Conservation (phyloP, 2,329 filamentous ascomycete genomes). For the Teratosphaeriaceae sp. region DNA sequence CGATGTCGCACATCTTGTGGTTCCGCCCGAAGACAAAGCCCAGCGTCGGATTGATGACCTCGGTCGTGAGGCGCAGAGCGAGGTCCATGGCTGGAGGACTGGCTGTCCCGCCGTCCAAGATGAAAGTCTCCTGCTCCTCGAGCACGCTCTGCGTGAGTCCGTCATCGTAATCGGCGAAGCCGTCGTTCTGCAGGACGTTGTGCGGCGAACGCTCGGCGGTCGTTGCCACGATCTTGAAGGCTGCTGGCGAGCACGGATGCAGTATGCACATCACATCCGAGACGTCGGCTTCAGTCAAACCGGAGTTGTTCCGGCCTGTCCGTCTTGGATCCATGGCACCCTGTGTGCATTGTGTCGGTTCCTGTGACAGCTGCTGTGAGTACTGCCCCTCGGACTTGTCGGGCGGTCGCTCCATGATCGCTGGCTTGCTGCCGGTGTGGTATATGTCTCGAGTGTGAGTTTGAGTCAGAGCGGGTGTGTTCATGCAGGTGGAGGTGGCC, state of each 20-base stretch:
- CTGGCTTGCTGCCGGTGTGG: not conserved
- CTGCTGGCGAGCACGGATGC: constrained; percentile 67
- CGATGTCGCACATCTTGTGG: constrained; percentile 60
- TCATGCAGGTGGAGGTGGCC: not conserved
- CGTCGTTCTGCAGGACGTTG: constrained; percentile 51
- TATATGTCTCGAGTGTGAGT: not conserved
- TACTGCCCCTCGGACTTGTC: not conserved
- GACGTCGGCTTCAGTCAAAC: constrained; percentile 73
- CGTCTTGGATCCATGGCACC: constrained; percentile 74
- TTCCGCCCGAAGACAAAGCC: constrained; percentile 90
- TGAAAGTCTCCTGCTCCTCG: constrained; percentile 26
- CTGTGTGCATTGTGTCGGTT: constrained; percentile 55
- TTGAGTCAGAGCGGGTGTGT: not conserved
- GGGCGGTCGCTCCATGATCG: not conserved
- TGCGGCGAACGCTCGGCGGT: constrained; percentile 48
- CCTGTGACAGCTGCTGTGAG: not conserved
- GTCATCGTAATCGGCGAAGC: constrained; percentile 26
- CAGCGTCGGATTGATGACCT: constrained; percentile 57
- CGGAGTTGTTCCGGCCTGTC: constrained; percentile 71
- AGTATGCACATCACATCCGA: constrained; percentile 86
- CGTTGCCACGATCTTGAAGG: constrained; percentile 61
- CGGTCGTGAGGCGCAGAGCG: constrained; percentile 71
- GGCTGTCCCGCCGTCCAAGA: constrained; percentile 22
- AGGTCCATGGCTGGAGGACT: constrained; percentile 57
- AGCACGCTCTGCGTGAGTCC: constrained; percentile 21